Evolutionary conservation across 306 rosid genomes (phyloP).

Genomic region (Glycyrrhiza uralensis): DNA sequence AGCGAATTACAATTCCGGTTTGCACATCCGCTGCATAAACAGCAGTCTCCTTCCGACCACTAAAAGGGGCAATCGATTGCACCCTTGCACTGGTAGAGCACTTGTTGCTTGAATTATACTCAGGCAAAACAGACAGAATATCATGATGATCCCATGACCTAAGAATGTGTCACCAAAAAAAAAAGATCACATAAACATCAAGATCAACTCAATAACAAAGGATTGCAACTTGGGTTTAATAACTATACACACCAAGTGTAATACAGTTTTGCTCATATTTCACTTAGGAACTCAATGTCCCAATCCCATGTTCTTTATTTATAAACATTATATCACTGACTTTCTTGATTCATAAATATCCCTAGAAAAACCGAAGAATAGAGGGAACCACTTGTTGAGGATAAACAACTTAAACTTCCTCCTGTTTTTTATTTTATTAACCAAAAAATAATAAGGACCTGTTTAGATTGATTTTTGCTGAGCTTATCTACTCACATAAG

Average conservation of each 20-base stretch:
- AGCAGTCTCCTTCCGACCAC: slow-evolving; percentile 95
- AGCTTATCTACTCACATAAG: too few species aligned
- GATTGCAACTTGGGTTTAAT: too few species aligned
- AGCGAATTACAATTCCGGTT: slow-evolving; percentile 73
- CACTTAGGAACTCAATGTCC: not conserved
- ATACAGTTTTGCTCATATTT: too few species aligned
- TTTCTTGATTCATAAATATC: not conserved
- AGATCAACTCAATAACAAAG: not conserved
- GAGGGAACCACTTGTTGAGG: not conserved
- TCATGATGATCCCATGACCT: slow-evolving; percentile 99
- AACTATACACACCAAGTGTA: not conserved
- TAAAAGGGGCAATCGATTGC: slow-evolving; percentile 73
- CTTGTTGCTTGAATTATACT: slow-evolving; percentile 67
- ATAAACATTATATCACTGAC: not conserved
- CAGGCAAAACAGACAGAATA: slow-evolving; percentile 72
- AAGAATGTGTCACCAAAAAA: not conserved
- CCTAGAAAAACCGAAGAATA: too few species aligned
- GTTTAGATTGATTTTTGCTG: too few species aligned
- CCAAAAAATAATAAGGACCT: too few species aligned
- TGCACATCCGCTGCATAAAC: slow-evolving; percentile 79
- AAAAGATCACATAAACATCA: not conserved
- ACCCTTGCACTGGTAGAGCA: slow-evolving; percentile 91
- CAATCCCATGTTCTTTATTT: not conserved
- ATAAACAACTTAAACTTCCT: too few species aligned
- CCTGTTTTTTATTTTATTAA: too few species aligned